Percentiles rank a stretch among this genome's conserved stretches.
Conservation (phyloP, 768 basidiomycete species). For the Boletus coccyginus region DNA sequence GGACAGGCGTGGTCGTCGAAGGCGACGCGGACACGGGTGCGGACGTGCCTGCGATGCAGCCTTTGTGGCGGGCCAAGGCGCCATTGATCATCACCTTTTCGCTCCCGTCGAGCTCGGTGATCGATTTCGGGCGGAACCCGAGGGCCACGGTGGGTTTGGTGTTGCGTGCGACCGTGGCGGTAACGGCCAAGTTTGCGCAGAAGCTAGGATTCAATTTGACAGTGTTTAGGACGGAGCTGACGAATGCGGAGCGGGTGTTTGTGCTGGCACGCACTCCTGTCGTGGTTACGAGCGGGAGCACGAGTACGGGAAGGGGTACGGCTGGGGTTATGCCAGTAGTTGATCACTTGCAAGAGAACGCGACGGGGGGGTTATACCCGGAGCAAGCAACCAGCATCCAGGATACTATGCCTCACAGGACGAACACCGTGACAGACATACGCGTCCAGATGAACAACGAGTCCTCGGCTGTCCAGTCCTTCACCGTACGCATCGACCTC, state of each 20-base stretch:
- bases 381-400: neutral
- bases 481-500: constrained; percentile 20
- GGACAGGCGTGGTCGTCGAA: constrained; percentile 8
- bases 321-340: neutral
- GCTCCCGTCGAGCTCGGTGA: constrained; percentile 3
- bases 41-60: neutral
- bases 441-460: constrained; percentile 15
- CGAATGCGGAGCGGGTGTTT: constrained; percentile 16
- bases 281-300: neutral
- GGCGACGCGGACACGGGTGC: neutral
- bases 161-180: constrained; percentile 9
- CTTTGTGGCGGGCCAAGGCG: constrained; percentile 14
- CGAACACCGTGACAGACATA: neutral
- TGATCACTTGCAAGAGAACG: constrained; percentile 4
- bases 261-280: constrained; percentile 17
- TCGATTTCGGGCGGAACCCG: constrained; percentile 9
- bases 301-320: neutral
- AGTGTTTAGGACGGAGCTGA: constrained; percentile 15
- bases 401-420: neutral
- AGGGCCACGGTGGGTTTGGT: constrained; percentile 14
- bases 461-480: constrained; percentile 1
- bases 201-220: constrained; percentile 14
- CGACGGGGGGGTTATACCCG: neutral
- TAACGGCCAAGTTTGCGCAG: constrained; percentile 4
- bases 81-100: constrained; percentile 24